Evolutionary conservation across 768 basidiomycete genomes (phyloP).

Genomic region (Rhizopogon sp.): DNA sequence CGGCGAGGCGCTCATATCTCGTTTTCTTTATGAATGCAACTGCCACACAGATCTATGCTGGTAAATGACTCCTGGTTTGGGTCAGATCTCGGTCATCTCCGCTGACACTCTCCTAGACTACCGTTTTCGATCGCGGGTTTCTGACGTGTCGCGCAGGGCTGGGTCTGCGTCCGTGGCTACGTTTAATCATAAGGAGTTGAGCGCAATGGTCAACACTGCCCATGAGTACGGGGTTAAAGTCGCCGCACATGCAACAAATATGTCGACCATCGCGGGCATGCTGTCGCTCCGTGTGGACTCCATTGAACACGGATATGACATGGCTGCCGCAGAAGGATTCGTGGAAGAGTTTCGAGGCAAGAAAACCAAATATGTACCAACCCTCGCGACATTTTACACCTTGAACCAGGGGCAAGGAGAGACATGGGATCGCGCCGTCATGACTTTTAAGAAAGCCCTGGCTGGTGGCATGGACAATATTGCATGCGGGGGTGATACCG

Average conservation of each 20-base stretch:
- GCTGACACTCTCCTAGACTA: slow-evolving; percentile 38
- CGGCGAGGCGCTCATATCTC: neutral
- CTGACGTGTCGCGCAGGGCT: slow-evolving; percentile 33
- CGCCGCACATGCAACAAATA: slow-evolving; percentile 46
- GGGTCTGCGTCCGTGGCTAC: slow-evolving; percentile 33
- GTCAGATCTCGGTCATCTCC: slow-evolving; percentile 10
- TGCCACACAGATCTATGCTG: slow-evolving; percentile 43
- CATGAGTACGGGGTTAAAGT: slow-evolving; percentile 51
- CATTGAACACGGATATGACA: slow-evolving; percentile 50
- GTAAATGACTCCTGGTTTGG: slow-evolving; percentile 22
- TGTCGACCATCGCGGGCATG: slow-evolving; percentile 29
- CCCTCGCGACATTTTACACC: slow-evolving; percentile 46
- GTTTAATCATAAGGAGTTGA: slow-evolving; percentile 42
- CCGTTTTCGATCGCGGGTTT: slow-evolving; percentile 41
- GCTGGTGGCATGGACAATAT: slow-evolving; percentile 39
- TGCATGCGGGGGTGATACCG: slow-evolving; percentile 63
- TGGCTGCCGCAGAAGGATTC: slow-evolving; percentile 4
- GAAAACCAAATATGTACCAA: slow-evolving; percentile 51
- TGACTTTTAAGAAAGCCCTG: slow-evolving; percentile 43
- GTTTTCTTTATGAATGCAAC: slow-evolving; percentile 5
- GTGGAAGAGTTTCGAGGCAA: slow-evolving; percentile 19
- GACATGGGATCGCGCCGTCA: slow-evolving; percentile 33
- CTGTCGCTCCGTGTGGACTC: slow-evolving; percentile 35
- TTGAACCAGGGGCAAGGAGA: slow-evolving; percentile 12
- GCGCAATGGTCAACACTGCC: slow-evolving; percentile 46